Evolutionary conservation across 768 basidiomycete genomes (phyloP), one percentile per base, ranked within the genome.

Genomic region (Mycena olivaceomarginata): DNA sequence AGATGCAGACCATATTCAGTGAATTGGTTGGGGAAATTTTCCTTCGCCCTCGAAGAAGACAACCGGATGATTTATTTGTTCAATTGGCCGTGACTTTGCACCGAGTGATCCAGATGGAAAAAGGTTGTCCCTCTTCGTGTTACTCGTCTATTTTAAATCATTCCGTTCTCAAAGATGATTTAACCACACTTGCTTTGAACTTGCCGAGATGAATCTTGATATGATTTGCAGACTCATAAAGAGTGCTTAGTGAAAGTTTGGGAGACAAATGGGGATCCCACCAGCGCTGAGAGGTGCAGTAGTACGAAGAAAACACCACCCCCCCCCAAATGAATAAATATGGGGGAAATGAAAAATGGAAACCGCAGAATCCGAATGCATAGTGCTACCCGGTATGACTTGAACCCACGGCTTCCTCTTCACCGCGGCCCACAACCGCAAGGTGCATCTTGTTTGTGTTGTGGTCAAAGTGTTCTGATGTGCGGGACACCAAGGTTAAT

Each of bases 21-120:
- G 57, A 59, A 59, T 59, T 59, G 31, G n/a, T 18, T 59, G 57
- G 57, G 53, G 53, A 56, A 56, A 56, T 56, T 56, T 56, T 56
- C 53, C 53, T 56, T 56, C 12, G 53, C 53, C n/a, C 53, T 56
- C n/a, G n/a, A 20, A 22, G 53, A 56, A 56, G 53, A 22, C 53
- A 5, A 56, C 31, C 57, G 20, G 57, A 59, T 59, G 57, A 59
- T 31, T 37, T 59, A 4, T 59, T 18, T 31, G 25, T 37, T 59
- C 57, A 59, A 59, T 37, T 59, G 57, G 57, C 57, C 31, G 25
- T 15, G 31, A 59, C 3, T 31, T 20, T 59, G 57, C 57, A 59
- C 57, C 57, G 25, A 59, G 57, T 37, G 57, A 59, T 59, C 13
- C 13, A 37, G 25, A 59, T 2, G 31, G 57, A 59, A 59, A 6